These are phyloP conservation scores for Fusarium sp. DNA, from an alignment of 2,329 filamentous ascomycete genomes.

Conservation along the genomic window DNA sequence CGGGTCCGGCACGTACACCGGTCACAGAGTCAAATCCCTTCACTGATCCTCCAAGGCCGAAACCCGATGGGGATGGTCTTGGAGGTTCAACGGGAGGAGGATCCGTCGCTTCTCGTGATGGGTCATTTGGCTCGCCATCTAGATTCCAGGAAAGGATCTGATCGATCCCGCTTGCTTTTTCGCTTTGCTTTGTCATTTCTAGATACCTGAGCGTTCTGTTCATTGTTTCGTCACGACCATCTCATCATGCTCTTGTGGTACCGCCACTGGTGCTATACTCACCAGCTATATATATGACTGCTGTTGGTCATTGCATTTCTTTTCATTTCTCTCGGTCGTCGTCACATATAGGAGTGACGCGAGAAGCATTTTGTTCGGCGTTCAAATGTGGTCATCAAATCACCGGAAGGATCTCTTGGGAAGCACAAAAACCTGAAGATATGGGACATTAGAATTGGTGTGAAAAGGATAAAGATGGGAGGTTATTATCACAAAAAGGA, in stretches of 20 bases:
- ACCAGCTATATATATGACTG: slow-evolving; percentile 21
- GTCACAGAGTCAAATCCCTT: slow-evolving; percentile 67
- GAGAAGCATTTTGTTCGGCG: slow-evolving; percentile 46
- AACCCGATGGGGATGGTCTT: slow-evolving; percentile 44
- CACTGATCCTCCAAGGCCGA: slow-evolving; percentile 49
- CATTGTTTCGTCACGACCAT: slow-evolving; percentile 40
- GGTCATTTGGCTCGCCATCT: slow-evolving; percentile 45
- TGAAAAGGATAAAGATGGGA: slow-evolving; percentile 20
- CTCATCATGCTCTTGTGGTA: slow-evolving; percentile 23
- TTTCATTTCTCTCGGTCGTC: slow-evolving; percentile 23
- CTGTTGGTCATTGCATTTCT: slow-evolving; percentile 23
- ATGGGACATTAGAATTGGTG: slow-evolving; percentile 27
- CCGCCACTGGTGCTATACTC: slow-evolving; percentile 4
- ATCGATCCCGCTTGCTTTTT: slow-evolving; percentile 6
- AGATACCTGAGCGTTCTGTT: slow-evolving; percentile 45
- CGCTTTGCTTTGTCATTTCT: slow-evolving; percentile 24
- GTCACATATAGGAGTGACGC: slow-evolving; percentile 22
- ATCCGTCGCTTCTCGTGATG: slow-evolving; percentile 38
- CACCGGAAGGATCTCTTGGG: slow-evolving; percentile 41
- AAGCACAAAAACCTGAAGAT: slow-evolving; percentile 32
- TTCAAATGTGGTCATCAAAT: slow-evolving; percentile 42
- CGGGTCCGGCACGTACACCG: slow-evolving; percentile 74
- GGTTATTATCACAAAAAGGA: slow-evolving; percentile 19
- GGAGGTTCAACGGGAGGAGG: slow-evolving; percentile 39
- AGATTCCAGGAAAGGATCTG: slow-evolving; percentile 49